Evolutionary conservation across 192 early-diverging fungal genomes (phyloP), one percentile per base, ranked within the genome.

Genomic region (Tieghemiomyces parasiticus): DNA sequence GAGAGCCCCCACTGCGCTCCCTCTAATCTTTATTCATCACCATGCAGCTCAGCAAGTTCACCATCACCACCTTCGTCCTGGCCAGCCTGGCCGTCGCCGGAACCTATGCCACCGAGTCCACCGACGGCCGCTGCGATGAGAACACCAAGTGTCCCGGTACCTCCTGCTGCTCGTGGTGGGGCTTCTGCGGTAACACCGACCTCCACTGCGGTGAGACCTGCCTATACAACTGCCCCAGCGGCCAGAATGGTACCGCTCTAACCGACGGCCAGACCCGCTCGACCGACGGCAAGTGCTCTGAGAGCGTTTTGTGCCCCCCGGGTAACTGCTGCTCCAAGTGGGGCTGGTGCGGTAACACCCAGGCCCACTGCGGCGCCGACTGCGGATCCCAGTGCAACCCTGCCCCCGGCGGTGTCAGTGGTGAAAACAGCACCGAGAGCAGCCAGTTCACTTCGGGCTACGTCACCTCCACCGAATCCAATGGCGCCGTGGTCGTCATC

Each of bases 21-120:
- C n/a, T n/a, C n/a, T n/a, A n/a, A n/a, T n/a, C n/a, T n/a, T n/a
- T n/a, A n/a, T n/a, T n/a, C n/a, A n/a, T n/a, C 35, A 42, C 14
- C 2, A 59, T 44, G 38, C n/a, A 42, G 35, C 19, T 42, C 33
- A 68, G 66, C 67, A 66, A 70, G 63, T 46, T 73, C 12, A 61
- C 61, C 25, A 69, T 50, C 32, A 19, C 61, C 9, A 59, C 68
- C n/a, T 35, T 61, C 35, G 20, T 61, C 4, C 16, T 69, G 28
- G 63, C 68, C 42, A 25, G 22, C 26, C 2, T 52, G 26, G 51
- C 62, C 2, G 46, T 69, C 13, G 34, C 59, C 10, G 50, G 59
- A 19, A 59, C 61, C 3, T 46, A 28, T 1, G 26, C 61, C n/a
- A 35, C 46, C 24, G 44, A 62, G 52, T 48, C 51, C 45, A 62